Percentiles rank a stretch among this genome's conserved stretches.
phyloP scores from a whole-genome alignment of 345 rosid species.

The Trapa bicornis region DNA sequence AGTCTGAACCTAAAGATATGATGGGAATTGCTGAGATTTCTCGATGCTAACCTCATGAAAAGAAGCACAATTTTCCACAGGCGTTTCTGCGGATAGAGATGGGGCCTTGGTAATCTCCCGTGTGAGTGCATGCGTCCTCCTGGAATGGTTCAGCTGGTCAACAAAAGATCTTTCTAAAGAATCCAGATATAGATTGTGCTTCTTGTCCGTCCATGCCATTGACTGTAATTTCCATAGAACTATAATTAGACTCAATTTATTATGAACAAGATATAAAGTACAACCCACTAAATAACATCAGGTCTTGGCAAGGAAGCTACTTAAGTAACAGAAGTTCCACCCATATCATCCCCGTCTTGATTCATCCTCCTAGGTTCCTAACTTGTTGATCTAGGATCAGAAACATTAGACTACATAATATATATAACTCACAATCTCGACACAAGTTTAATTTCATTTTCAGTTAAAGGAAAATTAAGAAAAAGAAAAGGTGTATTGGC shows the following conservation, averaged over 20 bases:
- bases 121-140: not conserved
- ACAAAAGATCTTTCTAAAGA: slow-evolving; percentile 59
- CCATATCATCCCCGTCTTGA: not conserved
- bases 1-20: not conserved
- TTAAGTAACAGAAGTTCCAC: not conserved
- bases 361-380: not conserved
- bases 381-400: too few species aligned
- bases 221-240: slow-evolving; percentile 23
- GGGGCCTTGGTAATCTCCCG: slow-evolving; percentile 8
- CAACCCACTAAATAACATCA: not conserved
- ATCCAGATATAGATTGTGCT: slow-evolving; percentile 45
- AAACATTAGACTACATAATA: not conserved
- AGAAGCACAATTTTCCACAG: slow-evolving; percentile 6
- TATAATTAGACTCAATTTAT: not conserved
- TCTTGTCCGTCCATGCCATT: slow-evolving; percentile 62
- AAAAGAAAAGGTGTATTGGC: too few species aligned
- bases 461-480: not conserved
- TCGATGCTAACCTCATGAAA: slow-evolving; percentile 32
- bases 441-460: not conserved
- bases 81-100: slow-evolving; percentile 14
- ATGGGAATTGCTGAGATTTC: not conserved
- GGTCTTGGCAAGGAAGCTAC: not conserved
- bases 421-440: not conserved
- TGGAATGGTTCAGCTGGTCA: slow-evolving; percentile 30
- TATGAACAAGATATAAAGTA: not conserved